phyloP scores from a whole-genome alignment of 106 monocot genomes.

The Xerophyta viscosa region DNA sequence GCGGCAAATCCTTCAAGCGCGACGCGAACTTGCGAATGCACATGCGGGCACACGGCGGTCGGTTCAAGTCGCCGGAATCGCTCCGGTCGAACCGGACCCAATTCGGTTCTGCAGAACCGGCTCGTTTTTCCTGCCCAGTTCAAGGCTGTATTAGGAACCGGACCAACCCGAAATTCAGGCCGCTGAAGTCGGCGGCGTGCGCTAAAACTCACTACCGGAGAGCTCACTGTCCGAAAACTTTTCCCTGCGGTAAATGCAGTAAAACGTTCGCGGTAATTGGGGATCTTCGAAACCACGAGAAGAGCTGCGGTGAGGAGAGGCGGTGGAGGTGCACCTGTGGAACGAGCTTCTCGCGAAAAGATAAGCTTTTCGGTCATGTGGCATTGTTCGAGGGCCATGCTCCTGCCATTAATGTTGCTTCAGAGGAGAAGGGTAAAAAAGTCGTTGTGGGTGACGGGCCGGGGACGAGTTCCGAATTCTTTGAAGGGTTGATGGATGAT shows the following conservation, averaged over 20 bases:
- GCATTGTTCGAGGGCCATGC: constrained; percentile 48
- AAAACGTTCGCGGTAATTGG: constrained; percentile 58
- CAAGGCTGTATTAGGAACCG: constrained; percentile 55
- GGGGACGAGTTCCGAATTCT: constrained; percentile 7
- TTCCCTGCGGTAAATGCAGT: constrained; percentile 36
- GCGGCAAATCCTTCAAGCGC: constrained; percentile 71
- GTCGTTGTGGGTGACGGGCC: not conserved
- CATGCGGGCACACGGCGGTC: constrained; percentile 66
- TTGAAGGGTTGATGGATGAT: constrained; percentile 16
- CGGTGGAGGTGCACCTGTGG: constrained; percentile 68
- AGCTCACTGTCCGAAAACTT: constrained; percentile 65
- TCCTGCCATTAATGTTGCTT: constrained; percentile 16
- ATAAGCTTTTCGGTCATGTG: constrained; percentile 72
- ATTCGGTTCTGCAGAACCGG: not conserved
- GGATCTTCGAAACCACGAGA: constrained; percentile 48
- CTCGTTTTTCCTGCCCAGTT: constrained; percentile 48
- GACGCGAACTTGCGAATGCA: constrained; percentile 82
- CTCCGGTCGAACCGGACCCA: constrained; percentile 1
- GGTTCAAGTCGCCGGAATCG: constrained; percentile 48
- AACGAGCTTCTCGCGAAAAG: constrained; percentile 66
- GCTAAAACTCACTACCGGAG: constrained; percentile 56
- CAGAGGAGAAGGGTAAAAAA: constrained; percentile 5
- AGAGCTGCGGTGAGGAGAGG: constrained; percentile 40
- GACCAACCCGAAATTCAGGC: constrained; percentile 39
- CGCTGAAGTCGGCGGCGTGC: constrained; percentile 54